These are phyloP conservation scores for Fusarium nygamai DNA, from an alignment of 2,329 filamentous ascomycete genomes.

Conservation along the genomic window DNA sequence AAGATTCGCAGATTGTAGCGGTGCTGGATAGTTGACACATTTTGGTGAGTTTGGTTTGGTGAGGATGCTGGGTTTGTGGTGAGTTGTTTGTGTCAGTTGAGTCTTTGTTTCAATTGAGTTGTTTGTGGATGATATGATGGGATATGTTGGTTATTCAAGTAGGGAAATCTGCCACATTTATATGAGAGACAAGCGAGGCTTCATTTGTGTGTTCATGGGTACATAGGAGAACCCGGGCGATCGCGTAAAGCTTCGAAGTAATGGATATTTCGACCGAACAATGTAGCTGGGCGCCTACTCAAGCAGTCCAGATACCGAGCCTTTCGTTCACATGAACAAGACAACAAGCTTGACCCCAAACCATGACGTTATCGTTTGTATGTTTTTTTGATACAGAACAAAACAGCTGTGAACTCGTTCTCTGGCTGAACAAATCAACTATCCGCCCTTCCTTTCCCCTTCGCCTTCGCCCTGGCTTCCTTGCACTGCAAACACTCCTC, in stretches of 20 bases:
- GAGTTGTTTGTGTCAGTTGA: not conserved
- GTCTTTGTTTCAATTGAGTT: not conserved
- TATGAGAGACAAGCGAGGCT: not conserved
- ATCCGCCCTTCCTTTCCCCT: not conserved
- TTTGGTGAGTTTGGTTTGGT: not conserved
- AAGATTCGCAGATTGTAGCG: conserved; percentile 5
- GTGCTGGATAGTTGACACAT: conserved; percentile 13
- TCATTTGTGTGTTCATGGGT: not conserved
- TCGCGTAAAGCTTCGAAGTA: too few relatives aligned
- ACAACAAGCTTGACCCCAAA: too few relatives aligned
- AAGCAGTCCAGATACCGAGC: accelerated
- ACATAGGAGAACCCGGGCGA: not conserved
- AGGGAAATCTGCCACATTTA: not conserved
- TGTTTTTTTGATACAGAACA: too few relatives aligned
- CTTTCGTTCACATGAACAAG: not conserved
- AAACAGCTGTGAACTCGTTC: too few relatives aligned
- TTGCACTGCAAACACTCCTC: conserved; percentile 16
- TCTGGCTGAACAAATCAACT: too few relatives aligned
- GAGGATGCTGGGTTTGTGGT: not conserved
- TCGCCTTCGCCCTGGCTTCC: not conserved
- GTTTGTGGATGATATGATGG: not conserved
- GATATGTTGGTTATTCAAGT: not conserved
- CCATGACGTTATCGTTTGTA: not conserved
- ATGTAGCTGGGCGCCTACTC: not conserved
- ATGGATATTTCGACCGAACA: not conserved